Base-by-base conservation (phyloP, 306 rosid genomes). In the Prunus dulcis region DNA sequence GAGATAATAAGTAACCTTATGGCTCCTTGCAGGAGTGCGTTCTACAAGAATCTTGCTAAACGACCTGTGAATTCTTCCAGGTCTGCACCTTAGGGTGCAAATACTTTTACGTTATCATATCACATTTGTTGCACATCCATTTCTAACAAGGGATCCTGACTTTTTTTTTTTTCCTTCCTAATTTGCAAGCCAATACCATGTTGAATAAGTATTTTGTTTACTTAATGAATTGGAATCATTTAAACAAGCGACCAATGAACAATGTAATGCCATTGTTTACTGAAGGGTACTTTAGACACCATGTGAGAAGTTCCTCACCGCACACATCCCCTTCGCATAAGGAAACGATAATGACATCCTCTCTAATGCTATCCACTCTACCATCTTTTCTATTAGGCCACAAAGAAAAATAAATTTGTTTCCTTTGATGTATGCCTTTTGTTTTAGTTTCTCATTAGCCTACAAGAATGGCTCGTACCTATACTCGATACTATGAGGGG, bases 341-440 rank as follows among this genome's bases (percentile, higher is more conserved):
- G 4, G 87, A 82, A 74, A 84, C 80, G 4, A 49, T 25, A 66
- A 50, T 85, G 74, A 91, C 91, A 73, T 89, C 91, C 71, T 82
- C 93, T 23, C 91, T 90, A 12, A 64, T 30, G 80, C 92, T 91
- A 86, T 87, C 92, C 85, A 90, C 77, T 83, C 80, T 87, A 89
- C 88, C 91, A 93, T 91, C 81, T 93, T 89, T 82, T 91, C 96
- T 11, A 93, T 79, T 20, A 87, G 70, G 67, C 91, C 91, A 41
- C 92, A 92, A 0, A 28, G 61, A 47, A 75, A 74, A 53, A 93
- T 67, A 51, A 88, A 69, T 41, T 69, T 88, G 83, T 91, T 93
- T 72, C 93, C 98, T 80, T 87, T 78, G 41, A 91, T 91, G 67
- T 91, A 89, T 22, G 89, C 89, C 72, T 83, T 91, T 60, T 85